Conservation (phyloP, 148 eudicot genomes). For the Amaranthus cruentus region DNA sequence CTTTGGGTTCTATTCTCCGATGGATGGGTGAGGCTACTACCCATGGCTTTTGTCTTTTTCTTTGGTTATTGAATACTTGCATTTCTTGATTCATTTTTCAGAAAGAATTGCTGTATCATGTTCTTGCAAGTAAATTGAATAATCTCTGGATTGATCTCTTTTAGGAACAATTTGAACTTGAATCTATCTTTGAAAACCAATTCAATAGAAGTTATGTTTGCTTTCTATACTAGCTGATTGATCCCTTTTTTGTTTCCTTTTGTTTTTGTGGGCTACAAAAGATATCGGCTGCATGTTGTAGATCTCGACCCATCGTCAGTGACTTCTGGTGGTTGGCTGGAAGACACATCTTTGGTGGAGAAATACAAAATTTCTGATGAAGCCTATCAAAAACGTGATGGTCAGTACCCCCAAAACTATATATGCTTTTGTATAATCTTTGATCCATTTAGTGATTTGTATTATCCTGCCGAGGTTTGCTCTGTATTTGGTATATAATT, state of each 20-base stretch:
- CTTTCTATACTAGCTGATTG: constrained; percentile 9
- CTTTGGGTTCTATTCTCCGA: constrained; percentile 84
- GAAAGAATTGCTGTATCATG: background rate
- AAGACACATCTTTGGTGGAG: constrained; percentile 86
- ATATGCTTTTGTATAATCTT: constrained; percentile 1
- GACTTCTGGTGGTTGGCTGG: constrained; percentile 95
- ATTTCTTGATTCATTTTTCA: background rate
- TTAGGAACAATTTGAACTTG: background rate
- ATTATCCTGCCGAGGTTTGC: background rate
- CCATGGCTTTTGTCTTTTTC: background rate
- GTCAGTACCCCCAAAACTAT: constrained; percentile 25
- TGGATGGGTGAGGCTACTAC: constrained; percentile 56
- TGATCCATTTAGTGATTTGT: background rate
- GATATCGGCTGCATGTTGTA: constrained; percentile 74
- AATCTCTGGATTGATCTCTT: background rate
- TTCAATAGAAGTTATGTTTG: background rate
- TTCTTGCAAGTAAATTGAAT: background rate
- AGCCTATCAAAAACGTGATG: constrained; percentile 70
- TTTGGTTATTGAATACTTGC: background rate
- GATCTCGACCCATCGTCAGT: constrained; percentile 93
- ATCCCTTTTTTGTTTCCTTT: background rate
- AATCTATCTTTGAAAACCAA: background rate
- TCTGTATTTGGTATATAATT: background rate
- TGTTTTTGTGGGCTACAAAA: constrained; percentile 17
- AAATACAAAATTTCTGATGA: constrained; percentile 90